These are phyloP conservation scores for Primulina eburnea DNA, from an alignment of 257 asterid species.

Conservation along the genomic window DNA sequence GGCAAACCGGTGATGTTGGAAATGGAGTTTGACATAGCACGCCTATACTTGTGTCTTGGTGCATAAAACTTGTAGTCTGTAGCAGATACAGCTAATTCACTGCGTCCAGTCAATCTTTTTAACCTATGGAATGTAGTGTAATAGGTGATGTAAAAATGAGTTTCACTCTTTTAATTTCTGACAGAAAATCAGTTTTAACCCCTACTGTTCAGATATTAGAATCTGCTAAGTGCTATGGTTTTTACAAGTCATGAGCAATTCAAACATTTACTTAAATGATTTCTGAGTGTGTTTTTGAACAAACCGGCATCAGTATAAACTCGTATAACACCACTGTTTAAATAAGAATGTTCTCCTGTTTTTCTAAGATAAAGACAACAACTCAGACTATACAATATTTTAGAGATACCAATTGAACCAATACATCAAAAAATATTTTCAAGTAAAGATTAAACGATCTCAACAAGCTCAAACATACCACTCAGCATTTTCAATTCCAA, in stretches of 20 bases:
- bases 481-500: conserved; percentile 70
- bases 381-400: background rate
- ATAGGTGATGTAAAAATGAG: conserved; percentile 19
- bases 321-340: conserved; percentile 6
- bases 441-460: conserved; percentile 7
- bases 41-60: conserved; percentile 95
- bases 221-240: background rate
- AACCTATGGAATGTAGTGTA: conserved; percentile 50
- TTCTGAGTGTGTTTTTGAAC: background rate
- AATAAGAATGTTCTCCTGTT: background rate
- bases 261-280: background rate
- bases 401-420: background rate
- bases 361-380: conserved; percentile 1
- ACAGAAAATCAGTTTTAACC: background rate
- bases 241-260: conserved; percentile 5
- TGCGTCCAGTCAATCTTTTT: conserved; percentile 85
- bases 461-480: conserved; percentile 53
- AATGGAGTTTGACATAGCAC: conserved; percentile 60
- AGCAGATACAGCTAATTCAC: conserved; percentile 72
- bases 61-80: conserved; percentile 96
- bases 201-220: conserved; percentile 7
- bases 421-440: conserved; percentile 16
- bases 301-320: conserved; percentile 3
- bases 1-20: conserved; percentile 70
- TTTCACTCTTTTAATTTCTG: conserved; percentile 2